Evolutionary conservation across 129 eudicot species (phyloP).

Genomic region (Silybum marianum): DNA sequence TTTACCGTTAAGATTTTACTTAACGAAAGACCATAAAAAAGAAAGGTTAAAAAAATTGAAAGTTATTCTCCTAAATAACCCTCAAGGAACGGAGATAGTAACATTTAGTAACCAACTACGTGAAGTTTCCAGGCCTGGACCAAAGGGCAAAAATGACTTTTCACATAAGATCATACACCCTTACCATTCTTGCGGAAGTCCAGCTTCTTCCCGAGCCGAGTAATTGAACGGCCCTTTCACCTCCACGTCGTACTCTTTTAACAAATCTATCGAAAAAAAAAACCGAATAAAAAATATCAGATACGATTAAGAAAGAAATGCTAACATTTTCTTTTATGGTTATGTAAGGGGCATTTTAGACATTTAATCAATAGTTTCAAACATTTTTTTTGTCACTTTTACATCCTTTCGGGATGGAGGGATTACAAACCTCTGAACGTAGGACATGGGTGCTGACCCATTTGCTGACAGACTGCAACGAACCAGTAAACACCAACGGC

Average conservation of each 20-base stretch:
- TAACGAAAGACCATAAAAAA: neutral
- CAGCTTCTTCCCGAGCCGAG: constrained; percentile 82
- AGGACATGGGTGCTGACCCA: constrained; percentile 68
- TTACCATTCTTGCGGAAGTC: constrained; percentile 91
- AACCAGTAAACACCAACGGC: constrained; percentile 98
- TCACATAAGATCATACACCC: constrained; percentile 24
- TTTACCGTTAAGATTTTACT: neutral
- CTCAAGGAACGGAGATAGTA: neutral
- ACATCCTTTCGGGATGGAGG: too few relatives aligned
- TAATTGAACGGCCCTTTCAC: constrained; percentile 89
- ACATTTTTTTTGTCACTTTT: too few relatives aligned
- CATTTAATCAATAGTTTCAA: neutral
- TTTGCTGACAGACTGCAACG: constrained; percentile 67
- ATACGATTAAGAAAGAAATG: neutral
- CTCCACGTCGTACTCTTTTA: constrained; percentile 78
- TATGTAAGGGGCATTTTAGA: neutral
- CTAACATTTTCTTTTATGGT: neutral
- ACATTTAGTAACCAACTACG: neutral
- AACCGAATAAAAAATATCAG: neutral
- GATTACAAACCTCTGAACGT: constrained; percentile 87
- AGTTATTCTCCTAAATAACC: neutral
- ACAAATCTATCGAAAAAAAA: constrained; percentile 50
- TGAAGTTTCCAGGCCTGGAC: neutral
- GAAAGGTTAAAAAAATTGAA: neutral
- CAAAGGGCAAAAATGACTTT: constrained; percentile 21